Evolutionary conservation across 768 basidiomycete species (phyloP).

Genomic region (Termitomyces eurrhizus): DNA sequence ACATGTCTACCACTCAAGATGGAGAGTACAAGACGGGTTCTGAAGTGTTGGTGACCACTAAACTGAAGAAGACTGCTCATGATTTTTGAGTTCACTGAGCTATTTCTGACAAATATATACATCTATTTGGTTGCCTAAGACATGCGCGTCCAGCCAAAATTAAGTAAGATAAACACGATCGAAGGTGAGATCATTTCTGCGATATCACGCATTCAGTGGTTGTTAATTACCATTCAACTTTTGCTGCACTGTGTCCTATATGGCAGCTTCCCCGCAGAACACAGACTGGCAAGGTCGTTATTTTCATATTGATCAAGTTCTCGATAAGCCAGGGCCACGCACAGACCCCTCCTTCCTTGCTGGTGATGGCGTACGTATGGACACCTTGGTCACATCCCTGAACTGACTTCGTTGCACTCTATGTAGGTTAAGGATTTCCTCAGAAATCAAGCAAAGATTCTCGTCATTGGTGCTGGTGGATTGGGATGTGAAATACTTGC

Average conservation of each 20-base stretch:
- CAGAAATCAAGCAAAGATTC: slow-evolving; percentile 79
- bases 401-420: slow-evolving; percentile 2
- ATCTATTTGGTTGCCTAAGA: background rate
- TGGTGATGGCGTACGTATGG: slow-evolving; percentile 60
- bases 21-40: slow-evolving; percentile 84
- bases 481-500: slow-evolving; percentile 97
- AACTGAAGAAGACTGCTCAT: slow-evolving; percentile 54
- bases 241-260: background rate
- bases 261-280: slow-evolving; percentile 8
- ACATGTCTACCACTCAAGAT: slow-evolving; percentile 85
- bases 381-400: background rate
- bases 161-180: slow-evolving; percentile 18
- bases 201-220: background rate
- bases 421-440: slow-evolving; percentile 84
- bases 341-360: slow-evolving; percentile 82
- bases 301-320: slow-evolving; percentile 79
- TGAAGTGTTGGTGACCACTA: slow-evolving; percentile 78
- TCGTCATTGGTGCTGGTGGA: slow-evolving; percentile 98
- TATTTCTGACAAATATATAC: background rate
- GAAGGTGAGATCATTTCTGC: slow-evolving; percentile 4
- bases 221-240: background rate
- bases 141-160: background rate
- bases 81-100: background rate
- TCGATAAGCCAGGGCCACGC: slow-evolving; percentile 84
- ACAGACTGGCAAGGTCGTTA: slow-evolving; percentile 59